Percentiles rank a stretch among this genome's conserved stretches.
phyloP scores from a whole-genome alignment of 2,329 filamentous ascomycete genomes.

The Penicillium sp. region DNA sequence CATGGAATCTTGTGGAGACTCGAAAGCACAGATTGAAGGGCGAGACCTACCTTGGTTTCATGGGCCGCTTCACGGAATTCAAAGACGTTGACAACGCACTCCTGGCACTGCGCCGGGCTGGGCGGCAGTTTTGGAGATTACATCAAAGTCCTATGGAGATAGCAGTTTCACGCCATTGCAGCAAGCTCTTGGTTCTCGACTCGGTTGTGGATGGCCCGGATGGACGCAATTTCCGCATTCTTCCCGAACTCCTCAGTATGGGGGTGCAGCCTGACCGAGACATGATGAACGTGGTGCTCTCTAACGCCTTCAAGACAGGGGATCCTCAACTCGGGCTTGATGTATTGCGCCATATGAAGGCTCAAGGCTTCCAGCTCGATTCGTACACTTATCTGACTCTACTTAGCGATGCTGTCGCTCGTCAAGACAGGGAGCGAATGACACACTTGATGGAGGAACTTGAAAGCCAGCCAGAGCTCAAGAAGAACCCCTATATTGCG shows the following conservation, averaged over 20 bases:
- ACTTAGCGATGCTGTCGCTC: conserved; percentile 59
- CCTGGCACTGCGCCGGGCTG: too few relatives aligned
- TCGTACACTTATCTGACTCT: conserved; percentile 59
- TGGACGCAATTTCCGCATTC: conserved; percentile 36
- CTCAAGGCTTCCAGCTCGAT: conserved; percentile 55
- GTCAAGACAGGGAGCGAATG: too few relatives aligned
- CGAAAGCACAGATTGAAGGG: too few relatives aligned
- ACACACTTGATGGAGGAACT: too few relatives aligned
- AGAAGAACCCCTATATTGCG: conserved; percentile 42
- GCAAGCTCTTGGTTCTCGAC: conserved; percentile 36
- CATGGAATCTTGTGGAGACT: too few relatives aligned
- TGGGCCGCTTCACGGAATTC: conserved; percentile 41
- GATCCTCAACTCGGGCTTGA: conserved; percentile 56
- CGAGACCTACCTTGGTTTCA: conserved; percentile 46
- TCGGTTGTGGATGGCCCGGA: conserved; percentile 30
- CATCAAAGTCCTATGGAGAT: too few relatives aligned
- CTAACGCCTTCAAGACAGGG: conserved; percentile 59
- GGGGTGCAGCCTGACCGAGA: conserved; percentile 36
- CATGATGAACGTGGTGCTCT: conserved; percentile 47
- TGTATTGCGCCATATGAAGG: conserved; percentile 55
- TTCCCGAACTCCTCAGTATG: conserved; percentile 37
- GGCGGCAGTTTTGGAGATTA: too few relatives aligned
- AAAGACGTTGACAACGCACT: conserved; percentile 42
- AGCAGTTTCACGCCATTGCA: conserved; percentile 31
- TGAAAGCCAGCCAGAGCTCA: too few relatives aligned